A percentile compares a stretch with the other conserved stretches of the same genome.
phyloP scores from a whole-genome alignment of 2,329 filamentous ascomycete species.

The Paracorniculantispora psalliotae region DNA sequence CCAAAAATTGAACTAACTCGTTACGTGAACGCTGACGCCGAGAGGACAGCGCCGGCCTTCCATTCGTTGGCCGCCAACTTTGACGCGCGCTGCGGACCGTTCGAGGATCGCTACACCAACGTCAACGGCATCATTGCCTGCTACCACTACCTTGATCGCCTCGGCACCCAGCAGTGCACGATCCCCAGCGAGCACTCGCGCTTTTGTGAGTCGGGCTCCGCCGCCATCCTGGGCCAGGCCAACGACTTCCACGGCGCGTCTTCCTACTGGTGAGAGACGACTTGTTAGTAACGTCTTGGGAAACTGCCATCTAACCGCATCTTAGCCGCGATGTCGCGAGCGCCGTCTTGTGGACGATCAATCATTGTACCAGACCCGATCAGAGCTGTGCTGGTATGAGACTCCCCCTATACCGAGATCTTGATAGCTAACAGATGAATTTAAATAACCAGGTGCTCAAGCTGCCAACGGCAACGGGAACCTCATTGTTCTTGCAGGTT shows the following conservation, averaged over 20 bases:
- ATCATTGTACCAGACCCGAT: not conserved
- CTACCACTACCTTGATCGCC: not conserved
- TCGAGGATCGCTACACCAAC: not conserved
- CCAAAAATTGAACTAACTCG: no score
- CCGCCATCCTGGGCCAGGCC: not conserved
- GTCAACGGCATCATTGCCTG: not conserved
- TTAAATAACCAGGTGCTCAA: not conserved
- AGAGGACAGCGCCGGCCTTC: no score
- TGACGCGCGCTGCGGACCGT: no score
- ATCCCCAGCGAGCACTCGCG: no score
- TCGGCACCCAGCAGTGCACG: not conserved
- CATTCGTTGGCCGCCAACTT: not conserved
- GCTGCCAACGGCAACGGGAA: not conserved
- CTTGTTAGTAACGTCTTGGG: no score
- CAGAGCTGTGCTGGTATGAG: not conserved
- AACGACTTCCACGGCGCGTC: not conserved
- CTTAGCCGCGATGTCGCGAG: not conserved
- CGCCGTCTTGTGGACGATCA: not conserved
- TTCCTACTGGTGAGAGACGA: not conserved
- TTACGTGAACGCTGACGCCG: not conserved
- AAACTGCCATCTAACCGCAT: no score
- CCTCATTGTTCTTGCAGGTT: not conserved
- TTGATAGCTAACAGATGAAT: not conserved
- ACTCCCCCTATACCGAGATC: not conserved
- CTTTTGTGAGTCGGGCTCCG: no score